phyloP scores from a whole-genome alignment of 257 asterid species.

The Solanum sejunctum region DNA sequence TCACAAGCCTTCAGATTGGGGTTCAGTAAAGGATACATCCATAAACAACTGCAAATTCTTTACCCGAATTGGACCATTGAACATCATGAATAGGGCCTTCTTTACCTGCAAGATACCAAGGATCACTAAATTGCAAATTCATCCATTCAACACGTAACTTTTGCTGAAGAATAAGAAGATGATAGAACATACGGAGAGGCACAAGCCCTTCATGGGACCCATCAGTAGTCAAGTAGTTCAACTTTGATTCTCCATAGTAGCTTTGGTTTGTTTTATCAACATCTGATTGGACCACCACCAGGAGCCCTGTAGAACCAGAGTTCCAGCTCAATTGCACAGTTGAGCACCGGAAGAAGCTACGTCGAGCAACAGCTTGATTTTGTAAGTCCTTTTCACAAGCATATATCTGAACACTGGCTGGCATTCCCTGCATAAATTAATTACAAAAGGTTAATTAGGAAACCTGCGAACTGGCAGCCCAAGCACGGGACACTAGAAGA shows the following conservation, averaged over 20 bases:
- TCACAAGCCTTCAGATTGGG: neutral
- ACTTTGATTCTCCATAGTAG: slow-evolving; percentile 92
- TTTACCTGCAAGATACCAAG: slow-evolving; percentile 51
- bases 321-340: slow-evolving; percentile 87
- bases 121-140: slow-evolving; percentile 1
- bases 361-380: slow-evolving; percentile 72
- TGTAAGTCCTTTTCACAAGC: slow-evolving; percentile 61
- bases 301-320: slow-evolving; percentile 71
- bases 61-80: slow-evolving; percentile 84
- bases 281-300: slow-evolving; percentile 84
- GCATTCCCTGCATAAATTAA: slow-evolving; percentile 70
- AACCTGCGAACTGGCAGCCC: neutral
- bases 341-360: slow-evolving; percentile 92
- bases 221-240: slow-evolving; percentile 89
- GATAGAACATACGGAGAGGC: slow-evolving; percentile 53
- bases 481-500: neutral
- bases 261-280: slow-evolving; percentile 98
- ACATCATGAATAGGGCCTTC: slow-evolving; percentile 99
- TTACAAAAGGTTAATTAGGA: neutral
- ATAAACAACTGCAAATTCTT: slow-evolving; percentile 96
- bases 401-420: slow-evolving; percentile 86
- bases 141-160: neutral
- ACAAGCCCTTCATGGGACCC: slow-evolving; percentile 91
- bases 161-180: neutral
- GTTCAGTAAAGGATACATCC: slow-evolving; percentile 76